phyloP scores from a whole-genome alignment of 148 eudicot species.

The Chenopodium formosanum region DNA sequence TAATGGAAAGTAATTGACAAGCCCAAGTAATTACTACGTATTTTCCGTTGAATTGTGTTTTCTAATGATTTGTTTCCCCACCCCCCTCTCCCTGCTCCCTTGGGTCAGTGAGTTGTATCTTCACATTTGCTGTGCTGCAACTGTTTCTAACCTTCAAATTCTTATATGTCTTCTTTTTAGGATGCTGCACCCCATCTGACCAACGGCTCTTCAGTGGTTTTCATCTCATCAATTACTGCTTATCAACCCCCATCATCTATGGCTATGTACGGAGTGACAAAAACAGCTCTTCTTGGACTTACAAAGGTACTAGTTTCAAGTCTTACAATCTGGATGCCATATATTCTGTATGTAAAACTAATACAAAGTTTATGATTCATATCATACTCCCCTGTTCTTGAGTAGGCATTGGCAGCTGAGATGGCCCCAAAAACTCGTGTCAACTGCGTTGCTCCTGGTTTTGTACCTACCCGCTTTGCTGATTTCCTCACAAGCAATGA shows the following conservation, averaged over 20 bases:
- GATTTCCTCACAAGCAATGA: slow-evolving; percentile 49
- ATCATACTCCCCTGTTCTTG: neutral
- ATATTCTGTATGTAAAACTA: neutral
- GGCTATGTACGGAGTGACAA: slow-evolving; percentile 91
- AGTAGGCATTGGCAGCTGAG: slow-evolving; percentile 80
- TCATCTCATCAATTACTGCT: slow-evolving; percentile 72
- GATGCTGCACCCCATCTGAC: slow-evolving; percentile 82
- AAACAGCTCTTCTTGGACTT: slow-evolving; percentile 91
- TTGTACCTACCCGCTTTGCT: slow-evolving; percentile 83
- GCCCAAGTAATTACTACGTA: neutral
- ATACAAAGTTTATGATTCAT: neutral
- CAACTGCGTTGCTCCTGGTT: slow-evolving; percentile 90
- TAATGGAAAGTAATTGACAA: neutral
- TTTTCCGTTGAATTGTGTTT: neutral
- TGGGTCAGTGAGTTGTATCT: neutral
- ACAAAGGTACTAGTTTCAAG: slow-evolving; percentile 61
- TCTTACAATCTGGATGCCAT: neutral
- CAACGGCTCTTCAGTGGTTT: slow-evolving; percentile 66
- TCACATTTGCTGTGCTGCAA: neutral
- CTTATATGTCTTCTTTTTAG: slow-evolving; percentile 33
- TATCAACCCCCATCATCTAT: slow-evolving; percentile 50
- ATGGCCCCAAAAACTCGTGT: slow-evolving; percentile 96
- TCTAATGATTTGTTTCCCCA: neutral
- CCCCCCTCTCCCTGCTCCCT: neutral
- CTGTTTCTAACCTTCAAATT: neutral